phyloP scores from a whole-genome alignment of 345 rosid genomes.

The Heritiera littoralis region DNA sequence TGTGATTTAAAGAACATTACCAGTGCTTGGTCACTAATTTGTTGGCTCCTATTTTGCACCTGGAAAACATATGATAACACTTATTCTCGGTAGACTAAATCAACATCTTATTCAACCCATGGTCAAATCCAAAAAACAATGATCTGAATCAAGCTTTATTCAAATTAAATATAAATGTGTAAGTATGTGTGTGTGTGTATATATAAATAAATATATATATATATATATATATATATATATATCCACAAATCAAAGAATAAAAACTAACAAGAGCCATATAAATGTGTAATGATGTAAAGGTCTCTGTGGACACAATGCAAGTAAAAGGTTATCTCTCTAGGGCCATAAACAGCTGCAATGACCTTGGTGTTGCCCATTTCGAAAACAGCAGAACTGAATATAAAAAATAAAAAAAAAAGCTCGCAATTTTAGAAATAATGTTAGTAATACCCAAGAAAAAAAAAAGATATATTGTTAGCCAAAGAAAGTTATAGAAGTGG shows the following conservation, averaged over 20 bases:
- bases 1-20: conserved; percentile 30
- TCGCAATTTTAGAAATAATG: background rate
- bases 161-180: background rate
- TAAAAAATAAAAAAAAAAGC: background rate
- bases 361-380: conserved; percentile 99
- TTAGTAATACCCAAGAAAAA: no score
- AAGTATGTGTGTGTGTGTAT: no score
- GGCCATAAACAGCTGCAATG: conserved; percentile 94
- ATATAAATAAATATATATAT: no score
- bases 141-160: background rate
- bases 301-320: background rate
- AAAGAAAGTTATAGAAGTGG: background rate
- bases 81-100: background rate
- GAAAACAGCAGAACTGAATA: conserved; percentile 71
- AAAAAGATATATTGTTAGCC: background rate
- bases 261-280: background rate
- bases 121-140: no score
- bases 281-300: background rate
- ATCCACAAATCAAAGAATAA: background rate
- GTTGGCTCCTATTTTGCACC: conserved; percentile 84
- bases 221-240: no score
- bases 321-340: conserved; percentile 64
- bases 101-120: background rate
- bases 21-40: conserved; percentile 67
- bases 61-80: conserved; percentile 24